Conservation (phyloP, 2,329 filamentous ascomycete genomes). For the Mollisiaceae sp. region DNA sequence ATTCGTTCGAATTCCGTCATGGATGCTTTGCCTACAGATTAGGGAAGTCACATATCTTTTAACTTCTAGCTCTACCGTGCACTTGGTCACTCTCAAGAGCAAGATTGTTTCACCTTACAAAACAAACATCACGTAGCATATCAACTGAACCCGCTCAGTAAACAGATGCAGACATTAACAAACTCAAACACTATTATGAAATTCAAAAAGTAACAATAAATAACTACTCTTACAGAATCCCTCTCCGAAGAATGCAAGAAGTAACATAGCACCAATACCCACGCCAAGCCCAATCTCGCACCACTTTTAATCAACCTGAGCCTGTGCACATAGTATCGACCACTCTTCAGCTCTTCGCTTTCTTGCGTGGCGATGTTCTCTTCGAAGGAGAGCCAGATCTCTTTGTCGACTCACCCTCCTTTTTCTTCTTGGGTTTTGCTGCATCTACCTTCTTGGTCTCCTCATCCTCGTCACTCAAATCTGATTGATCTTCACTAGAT, state of each 20-base stretch:
- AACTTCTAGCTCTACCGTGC: too few species aligned
- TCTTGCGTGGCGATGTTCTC: constrained; percentile 1
- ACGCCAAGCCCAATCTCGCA: not conserved
- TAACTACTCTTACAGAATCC: constrained; percentile 1
- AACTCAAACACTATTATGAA: not conserved
- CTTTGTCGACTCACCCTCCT: not conserved
- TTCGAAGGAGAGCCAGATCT: not conserved
- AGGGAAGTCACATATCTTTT: too few species aligned
- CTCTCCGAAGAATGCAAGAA: not conserved
- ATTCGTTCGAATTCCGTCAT: too few species aligned
- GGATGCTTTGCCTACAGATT: too few species aligned
- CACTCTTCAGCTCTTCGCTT: not conserved
- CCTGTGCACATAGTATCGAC: too few species aligned
- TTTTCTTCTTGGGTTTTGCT: not conserved
- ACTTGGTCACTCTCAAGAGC: too few species aligned
- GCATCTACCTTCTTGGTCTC: not conserved
- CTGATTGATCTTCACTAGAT: too few species aligned
- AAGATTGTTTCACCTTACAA: too few species aligned
- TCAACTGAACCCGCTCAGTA: too few species aligned
- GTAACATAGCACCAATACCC: not conserved
- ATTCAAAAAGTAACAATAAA: constrained; percentile 1
- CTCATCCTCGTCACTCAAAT: not conserved
- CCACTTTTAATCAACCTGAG: not conserved
- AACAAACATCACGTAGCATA: too few species aligned
- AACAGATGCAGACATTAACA: not conserved